phyloP scores from a whole-genome alignment of 148 eudicot species.

The Camellia japonica region DNA sequence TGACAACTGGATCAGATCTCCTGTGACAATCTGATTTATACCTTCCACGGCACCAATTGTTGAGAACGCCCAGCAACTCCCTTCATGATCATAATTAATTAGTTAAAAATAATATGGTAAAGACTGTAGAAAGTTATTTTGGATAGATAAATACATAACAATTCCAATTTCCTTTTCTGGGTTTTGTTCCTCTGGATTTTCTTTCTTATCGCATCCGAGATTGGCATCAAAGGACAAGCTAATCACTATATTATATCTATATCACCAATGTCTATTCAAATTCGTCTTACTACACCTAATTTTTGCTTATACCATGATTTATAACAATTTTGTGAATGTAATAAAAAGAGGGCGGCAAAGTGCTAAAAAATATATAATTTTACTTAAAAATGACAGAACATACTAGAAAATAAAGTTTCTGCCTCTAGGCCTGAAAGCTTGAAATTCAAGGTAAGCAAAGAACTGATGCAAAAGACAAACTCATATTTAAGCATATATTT shows the following conservation, averaged over 20 bases:
- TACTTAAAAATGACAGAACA: background rate
- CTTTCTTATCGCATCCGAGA: background rate
- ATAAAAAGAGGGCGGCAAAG: background rate
- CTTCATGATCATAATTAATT: conserved; percentile 27
- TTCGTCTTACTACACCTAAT: background rate
- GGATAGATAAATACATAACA: background rate
- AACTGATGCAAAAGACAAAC: no score
- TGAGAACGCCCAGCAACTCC: conserved; percentile 97
- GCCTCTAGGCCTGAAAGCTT: no score
- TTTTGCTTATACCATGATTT: background rate
- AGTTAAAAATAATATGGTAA: background rate
- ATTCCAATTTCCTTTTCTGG: background rate
- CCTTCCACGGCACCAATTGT: conserved; percentile 75
- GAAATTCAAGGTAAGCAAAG: no score
- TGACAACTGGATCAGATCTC: conserved; percentile 54
- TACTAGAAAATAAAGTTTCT: background rate
- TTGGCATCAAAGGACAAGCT: background rate
- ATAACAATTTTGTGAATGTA: background rate
- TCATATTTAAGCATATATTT: no score
- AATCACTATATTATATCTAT: background rate
- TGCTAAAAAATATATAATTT: background rate
- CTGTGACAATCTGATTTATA: conserved; percentile 69
- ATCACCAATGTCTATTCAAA: background rate
- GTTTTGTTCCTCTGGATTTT: background rate
- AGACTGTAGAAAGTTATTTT: background rate